Conservation (phyloP, 441 rosid genomes). For the Euphorbia schlechtendalii region DNA sequence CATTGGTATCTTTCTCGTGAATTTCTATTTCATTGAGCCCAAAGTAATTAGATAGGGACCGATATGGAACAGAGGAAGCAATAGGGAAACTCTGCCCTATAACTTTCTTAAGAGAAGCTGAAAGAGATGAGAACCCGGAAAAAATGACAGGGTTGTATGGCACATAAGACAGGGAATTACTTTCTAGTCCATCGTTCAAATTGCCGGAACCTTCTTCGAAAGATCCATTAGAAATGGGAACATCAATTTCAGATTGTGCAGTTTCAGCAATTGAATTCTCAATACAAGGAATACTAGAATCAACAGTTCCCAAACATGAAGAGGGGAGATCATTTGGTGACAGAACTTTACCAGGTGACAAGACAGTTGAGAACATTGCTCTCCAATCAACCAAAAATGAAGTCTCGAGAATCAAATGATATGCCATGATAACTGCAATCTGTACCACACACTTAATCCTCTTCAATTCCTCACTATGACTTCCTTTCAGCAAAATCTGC, state of each 20-base stretch:
- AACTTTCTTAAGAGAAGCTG: constrained; percentile 65
- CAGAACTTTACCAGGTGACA: constrained; percentile 30
- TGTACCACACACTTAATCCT: constrained; percentile 79
- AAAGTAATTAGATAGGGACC: constrained; percentile 52
- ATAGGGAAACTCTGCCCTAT: constrained; percentile 41
- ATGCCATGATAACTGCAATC: constrained; percentile 59
- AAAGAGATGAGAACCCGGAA: constrained; percentile 72
- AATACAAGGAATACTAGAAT: constrained; percentile 21
- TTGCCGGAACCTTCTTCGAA: constrained; percentile 29
- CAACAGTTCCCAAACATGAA: constrained; percentile 29
- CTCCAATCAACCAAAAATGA: constrained; percentile 82
- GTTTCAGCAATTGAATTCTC: constrained; percentile 25
- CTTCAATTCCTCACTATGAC: constrained; percentile 72
- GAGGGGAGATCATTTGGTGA: constrained; percentile 24
- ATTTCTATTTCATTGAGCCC: constrained; percentile 40
- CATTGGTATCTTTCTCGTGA: constrained; percentile 28
- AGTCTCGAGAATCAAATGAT: constrained; percentile 87
- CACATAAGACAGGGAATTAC: constrained; percentile 46
- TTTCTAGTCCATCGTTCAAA: constrained; percentile 30
- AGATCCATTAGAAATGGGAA: constrained; percentile 47
- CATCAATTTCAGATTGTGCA: constrained; percentile 28
- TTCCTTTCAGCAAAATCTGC: constrained; percentile 93
- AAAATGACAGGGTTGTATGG: constrained; percentile 73
- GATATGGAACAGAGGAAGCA: constrained; percentile 34
- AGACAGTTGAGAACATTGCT: constrained; percentile 72